Base-by-base conservation (phyloP, 768 basidiomycete species). In the Leccinum variicolor region DNA sequence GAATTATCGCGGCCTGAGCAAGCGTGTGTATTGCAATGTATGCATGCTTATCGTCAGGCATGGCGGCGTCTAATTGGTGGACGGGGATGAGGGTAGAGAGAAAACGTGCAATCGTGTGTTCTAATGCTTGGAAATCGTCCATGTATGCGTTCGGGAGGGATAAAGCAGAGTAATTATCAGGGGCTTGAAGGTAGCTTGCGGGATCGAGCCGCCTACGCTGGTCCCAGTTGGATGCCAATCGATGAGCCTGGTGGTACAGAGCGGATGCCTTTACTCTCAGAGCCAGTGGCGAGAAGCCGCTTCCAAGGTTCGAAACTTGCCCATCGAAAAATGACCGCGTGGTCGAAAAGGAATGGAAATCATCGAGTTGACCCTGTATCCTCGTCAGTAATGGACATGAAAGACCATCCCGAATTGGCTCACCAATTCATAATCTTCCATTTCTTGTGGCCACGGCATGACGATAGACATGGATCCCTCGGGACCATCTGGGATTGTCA, bases 221-320 rank as follows among this genome's bases (percentile, higher is more conserved):
- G 66, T 79, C 81, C 85, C 85, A 90, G 62, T 73, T 79, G 23
- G 79, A 77, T 23, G 85, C 77, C 39, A 90, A 71, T 55, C 77
- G 75, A 61, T 85, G 81, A 33, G 90, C 88, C 48, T 82, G 82
- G 52, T 89, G 81, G 64, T 86, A 87, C 23, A 92, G 78, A 11
- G 87, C 80, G n/a, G 90, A 85, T 17, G 88, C 87, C 71, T 92
- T 92, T 53, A 80, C 85, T 60, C 87, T 84, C 62, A 89, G 73
- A 13, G 89, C 84, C 48, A 79, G 75, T 31, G 81, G 77, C 9
- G 87, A 85, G 70, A 86, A 90, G 34, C 83, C 83, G 50, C 77
- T 79, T 29, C 69, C 69, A 11, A 74, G 67, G 34, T 77, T 74
- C 5, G 81, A 78, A 36, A 82, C 73, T 54, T 81, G 83, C 34